Evolutionary conservation across 2,329 filamentous ascomycete genomes (phyloP).

Genomic region (Trichoderma harzianum): DNA sequence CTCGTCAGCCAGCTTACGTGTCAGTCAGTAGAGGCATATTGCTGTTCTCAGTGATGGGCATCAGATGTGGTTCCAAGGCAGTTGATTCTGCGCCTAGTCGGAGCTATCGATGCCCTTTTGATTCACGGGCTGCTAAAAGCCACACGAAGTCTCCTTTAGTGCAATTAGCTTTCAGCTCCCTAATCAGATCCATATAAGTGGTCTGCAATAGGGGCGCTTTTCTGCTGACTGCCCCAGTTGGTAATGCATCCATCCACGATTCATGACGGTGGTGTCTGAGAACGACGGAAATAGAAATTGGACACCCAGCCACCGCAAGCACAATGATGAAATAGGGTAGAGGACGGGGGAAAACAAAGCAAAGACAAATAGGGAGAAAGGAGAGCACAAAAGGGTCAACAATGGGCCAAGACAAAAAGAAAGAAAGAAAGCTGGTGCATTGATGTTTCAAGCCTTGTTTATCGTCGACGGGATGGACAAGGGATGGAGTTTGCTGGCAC

Average conservation of each 20-base stretch:
- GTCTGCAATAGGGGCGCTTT: background rate
- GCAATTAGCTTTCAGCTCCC: background rate
- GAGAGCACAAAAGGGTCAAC: background rate
- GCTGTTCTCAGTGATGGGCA: background rate
- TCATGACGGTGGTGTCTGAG: background rate
- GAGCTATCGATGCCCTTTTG: background rate
- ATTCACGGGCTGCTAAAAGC: background rate
- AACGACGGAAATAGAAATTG: background rate
- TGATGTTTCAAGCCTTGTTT: background rate
- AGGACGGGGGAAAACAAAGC: background rate
- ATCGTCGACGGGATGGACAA: background rate
- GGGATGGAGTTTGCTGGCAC: background rate
- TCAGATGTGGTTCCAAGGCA: background rate
- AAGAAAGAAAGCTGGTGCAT: background rate
- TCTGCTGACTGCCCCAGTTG: background rate
- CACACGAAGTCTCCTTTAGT: background rate
- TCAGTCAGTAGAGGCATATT: background rate
- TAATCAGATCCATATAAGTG: background rate
- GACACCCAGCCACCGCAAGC: background rate
- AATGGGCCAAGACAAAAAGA: background rate
- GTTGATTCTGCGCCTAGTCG: background rate
- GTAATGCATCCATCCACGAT: background rate
- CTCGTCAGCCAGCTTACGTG: conserved; percentile 1
- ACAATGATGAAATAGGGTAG: background rate
- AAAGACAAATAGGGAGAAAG: background rate